Conservation (phyloP, 306 rosid genomes). For the Vigna reflexopilosa region DNA sequence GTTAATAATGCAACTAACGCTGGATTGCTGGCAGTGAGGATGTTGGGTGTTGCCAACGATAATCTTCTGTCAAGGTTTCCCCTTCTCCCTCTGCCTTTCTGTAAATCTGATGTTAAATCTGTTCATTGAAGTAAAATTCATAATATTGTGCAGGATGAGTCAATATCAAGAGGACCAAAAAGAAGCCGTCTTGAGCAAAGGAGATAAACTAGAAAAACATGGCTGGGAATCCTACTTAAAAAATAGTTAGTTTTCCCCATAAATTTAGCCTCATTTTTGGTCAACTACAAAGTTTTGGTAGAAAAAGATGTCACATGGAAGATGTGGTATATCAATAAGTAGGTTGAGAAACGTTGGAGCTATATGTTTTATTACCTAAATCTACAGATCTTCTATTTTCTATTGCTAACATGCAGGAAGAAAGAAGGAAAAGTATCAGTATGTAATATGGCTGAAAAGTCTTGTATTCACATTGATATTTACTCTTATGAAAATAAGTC, state of each 20-base stretch:
- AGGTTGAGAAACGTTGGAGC: constrained; percentile 23
- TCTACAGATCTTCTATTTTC: not conserved
- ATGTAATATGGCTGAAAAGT: constrained; percentile 14
- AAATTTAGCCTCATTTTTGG: constrained; percentile 37
- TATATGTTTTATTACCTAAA: not conserved
- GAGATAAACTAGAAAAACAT: constrained; percentile 60
- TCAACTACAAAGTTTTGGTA: constrained; percentile 29
- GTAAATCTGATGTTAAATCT: not conserved
- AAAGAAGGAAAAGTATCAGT: not conserved
- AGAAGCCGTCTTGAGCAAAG: constrained; percentile 70
- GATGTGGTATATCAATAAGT: constrained; percentile 13
- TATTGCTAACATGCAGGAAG: constrained; percentile 10
- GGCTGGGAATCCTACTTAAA: constrained; percentile 75
- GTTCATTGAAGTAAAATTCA: not conserved
- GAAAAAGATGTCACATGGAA: not conserved
- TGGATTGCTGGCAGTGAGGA: constrained; percentile 73
- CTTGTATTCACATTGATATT: not conserved
- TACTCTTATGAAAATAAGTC: not conserved
- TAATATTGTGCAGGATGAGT: constrained; percentile 63
- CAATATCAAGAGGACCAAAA: constrained; percentile 76
- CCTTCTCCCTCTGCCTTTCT: constrained; percentile 8
- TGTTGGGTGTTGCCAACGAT: constrained; percentile 54
- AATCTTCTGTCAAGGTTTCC: constrained; percentile 66
- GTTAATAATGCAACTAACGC: constrained; percentile 87
- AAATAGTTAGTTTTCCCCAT: constrained; percentile 31